These are phyloP conservation scores for Scedosporium dehoogii DNA, from an alignment of 2,329 filamentous ascomycete genomes.

Conservation along the genomic window DNA sequence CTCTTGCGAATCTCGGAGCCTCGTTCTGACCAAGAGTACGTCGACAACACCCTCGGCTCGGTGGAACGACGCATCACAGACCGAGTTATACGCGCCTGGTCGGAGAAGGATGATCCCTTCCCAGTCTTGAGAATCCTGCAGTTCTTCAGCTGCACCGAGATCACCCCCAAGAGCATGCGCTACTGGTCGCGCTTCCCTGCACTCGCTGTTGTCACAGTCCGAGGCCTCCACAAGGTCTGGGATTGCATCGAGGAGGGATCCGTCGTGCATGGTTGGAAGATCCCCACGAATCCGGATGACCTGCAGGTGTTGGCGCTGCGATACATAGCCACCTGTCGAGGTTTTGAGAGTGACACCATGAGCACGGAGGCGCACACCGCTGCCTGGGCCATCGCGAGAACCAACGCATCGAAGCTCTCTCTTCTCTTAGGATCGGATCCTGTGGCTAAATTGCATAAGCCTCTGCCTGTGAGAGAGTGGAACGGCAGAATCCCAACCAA, in stretches of 20 bases:
- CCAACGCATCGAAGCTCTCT: background rate
- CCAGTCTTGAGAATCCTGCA: slow-evolving; percentile 35
- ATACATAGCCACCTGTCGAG: slow-evolving; percentile 4
- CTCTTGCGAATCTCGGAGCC: slow-evolving; percentile 36
- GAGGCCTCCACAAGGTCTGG: background rate
- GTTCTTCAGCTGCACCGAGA: slow-evolving; percentile 31
- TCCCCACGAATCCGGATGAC: slow-evolving; percentile 7
- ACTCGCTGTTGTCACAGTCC: slow-evolving; percentile 31
- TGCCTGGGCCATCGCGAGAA: background rate
- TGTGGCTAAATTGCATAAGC: background rate
- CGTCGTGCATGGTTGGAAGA: slow-evolving; percentile 23
- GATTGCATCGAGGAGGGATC: slow-evolving; percentile 11
- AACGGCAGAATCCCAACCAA: background rate
- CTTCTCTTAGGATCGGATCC: background rate
- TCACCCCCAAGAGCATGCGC: slow-evolving; percentile 28
- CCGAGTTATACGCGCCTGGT: slow-evolving; percentile 35
- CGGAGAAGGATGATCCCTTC: slow-evolving; percentile 29
- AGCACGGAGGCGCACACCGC: background rate
- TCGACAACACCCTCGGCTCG: slow-evolving; percentile 17
- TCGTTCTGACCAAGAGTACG: slow-evolving; percentile 12
- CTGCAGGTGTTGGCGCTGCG: slow-evolving; percentile 6
- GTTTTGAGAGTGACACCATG: background rate
- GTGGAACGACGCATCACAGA: slow-evolving; percentile 31
- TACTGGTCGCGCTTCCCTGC: slow-evolving; percentile 32
- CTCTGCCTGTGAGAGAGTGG: background rate